Evolutionary conservation across 2,329 filamentous ascomycete species (phyloP), one percentile per base, ranked within the genome.

Genomic region (Exutisphaerella laricina): DNA sequence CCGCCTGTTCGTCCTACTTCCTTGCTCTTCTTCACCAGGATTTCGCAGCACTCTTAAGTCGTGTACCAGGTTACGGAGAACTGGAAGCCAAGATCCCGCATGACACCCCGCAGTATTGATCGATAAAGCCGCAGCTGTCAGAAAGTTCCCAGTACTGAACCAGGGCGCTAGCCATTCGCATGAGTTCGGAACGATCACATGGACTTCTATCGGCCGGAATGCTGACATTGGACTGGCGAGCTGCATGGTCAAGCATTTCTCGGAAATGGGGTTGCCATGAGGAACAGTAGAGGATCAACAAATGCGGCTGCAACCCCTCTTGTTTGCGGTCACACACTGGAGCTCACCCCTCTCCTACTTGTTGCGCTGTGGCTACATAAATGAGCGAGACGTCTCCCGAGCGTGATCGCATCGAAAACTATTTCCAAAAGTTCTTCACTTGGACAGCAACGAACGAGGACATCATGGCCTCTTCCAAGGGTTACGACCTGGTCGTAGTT

Each of bases 401-500:
- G 8, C 20, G 18, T 3, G 23, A n/a, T 12, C n/a, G 33, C n/a
- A 35, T 35, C 18, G 33, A 35, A 17, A 21, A 35, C n/a, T 35
- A 35, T 20, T 35, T 35, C n/a, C 33, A 21, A 20, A 35, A 35
- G n/a, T 35, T 35, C 17, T 23, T 35, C 33, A 23, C 33, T n/a
- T 23, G 33, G 33, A 23, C 17, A 23, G 33, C 18, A 14, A 31
- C 8, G 31, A 22, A 41, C 10, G 20, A 26, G 9, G 22, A 29
- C 29, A 50, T 4, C 36, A 60, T 59, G 57, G 57, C 55, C 21
- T 54, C 55, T 4, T 58, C 51, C 36, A 54, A 51, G 38, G 50
- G 55, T 23, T 67, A 67, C 54, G 66, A 68, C 46, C 54, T 69
- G 8, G 59, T 69, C 17, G 64, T 68, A 13, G 62, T 68, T 4